These are phyloP conservation scores for Phytophthora sojae DNA, from an alignment of 352 stramenopile species.

Conservation along the genomic window DNA sequence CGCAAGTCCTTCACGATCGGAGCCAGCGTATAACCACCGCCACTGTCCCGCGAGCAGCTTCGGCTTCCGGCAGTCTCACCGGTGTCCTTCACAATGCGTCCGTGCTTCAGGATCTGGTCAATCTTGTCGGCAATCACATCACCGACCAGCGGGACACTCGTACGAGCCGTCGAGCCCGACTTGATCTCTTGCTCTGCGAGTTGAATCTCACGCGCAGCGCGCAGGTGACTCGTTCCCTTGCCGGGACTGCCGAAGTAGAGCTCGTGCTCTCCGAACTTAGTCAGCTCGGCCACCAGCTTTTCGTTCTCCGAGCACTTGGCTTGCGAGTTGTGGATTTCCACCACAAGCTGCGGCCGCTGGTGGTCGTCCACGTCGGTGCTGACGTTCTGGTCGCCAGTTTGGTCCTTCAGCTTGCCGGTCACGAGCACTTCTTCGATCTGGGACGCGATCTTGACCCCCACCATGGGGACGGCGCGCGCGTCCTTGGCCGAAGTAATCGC, in stretches of 20 bases:
- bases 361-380: constrained; percentile 50
- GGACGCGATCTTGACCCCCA: constrained; percentile 63
- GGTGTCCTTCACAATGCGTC: constrained; percentile 64
- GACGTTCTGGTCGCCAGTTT: constrained; percentile 55
- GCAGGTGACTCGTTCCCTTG: constrained; percentile 76
- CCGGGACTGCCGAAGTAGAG: constrained; percentile 75
- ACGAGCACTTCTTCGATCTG: constrained; percentile 71
- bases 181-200: constrained; percentile 56
- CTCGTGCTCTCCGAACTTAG: constrained; percentile 76
- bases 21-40: constrained; percentile 49
- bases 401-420: constrained; percentile 62
- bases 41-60: constrained; percentile 43
- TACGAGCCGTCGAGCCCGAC: constrained; percentile 54
- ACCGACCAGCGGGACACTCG: constrained; percentile 61
- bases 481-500: constrained; percentile 56
- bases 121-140: constrained; percentile 83
- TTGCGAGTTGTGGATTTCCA: constrained; percentile 50
- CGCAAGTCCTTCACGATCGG: constrained; percentile 79
- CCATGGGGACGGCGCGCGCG: constrained; percentile 49
- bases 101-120: constrained; percentile 76
- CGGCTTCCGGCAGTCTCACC: constrained; percentile 21
- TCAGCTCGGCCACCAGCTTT: constrained; percentile 64
- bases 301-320: constrained; percentile 72
- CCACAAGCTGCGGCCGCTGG: constrained; percentile 51
- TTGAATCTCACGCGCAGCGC: constrained; percentile 71